Evolutionary conservation across 495 filamentous ascomycete species (phyloP), one percentile per base, ranked within the genome.

Genomic region (Neurospora tetraspora): DNA sequence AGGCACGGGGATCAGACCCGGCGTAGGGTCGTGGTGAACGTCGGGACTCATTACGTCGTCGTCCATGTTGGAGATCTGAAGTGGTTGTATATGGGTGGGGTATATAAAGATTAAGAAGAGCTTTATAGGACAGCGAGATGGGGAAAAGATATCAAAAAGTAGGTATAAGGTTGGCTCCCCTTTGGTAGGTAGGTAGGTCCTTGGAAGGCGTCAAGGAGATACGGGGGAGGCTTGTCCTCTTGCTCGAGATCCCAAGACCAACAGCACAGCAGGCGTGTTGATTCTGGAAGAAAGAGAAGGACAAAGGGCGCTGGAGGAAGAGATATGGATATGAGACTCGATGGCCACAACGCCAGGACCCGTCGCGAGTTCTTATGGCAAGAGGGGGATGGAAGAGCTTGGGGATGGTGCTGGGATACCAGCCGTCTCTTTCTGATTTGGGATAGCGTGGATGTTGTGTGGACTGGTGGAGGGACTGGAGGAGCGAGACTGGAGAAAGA

Each of bases 1-100:
- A 16, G 84, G 84, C 4, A 86, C 83, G 53, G 85, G 85, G 16
- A 85, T 79, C 73, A 82, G 77, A 70, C 85, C 85, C 34, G 80
- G 69, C 53, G 71, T 73, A 31, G 83, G 83, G 72, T 82, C 78
- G 77, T 86, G 84, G 74, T 82, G 81, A 39, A 74, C 73, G 68
- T 83, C 81, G 53, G 79, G 81, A 27, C 78, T 80, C 70, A 83
- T 77, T 27, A 78, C 73, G 34, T 77, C 79, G 70, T 81, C 79
- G 76, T 78, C 23, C 39, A 39, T 81, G 70, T 68, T 71, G 70
- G 45, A 69, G 68, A n/a, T 39, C 39, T 40, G 43, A 23, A 16
- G 53, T 65, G 27, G 3, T 34, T 65, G 27, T 65, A 34, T 73
- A 76, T 76, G 69, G 68, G 42, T 73, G 45, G 68, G 61, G 40